Evolutionary conservation across 2,329 filamentous ascomycete species (phyloP), one percentile per base, ranked within the genome.

Genomic region (Tolypocladium tropicale): DNA sequence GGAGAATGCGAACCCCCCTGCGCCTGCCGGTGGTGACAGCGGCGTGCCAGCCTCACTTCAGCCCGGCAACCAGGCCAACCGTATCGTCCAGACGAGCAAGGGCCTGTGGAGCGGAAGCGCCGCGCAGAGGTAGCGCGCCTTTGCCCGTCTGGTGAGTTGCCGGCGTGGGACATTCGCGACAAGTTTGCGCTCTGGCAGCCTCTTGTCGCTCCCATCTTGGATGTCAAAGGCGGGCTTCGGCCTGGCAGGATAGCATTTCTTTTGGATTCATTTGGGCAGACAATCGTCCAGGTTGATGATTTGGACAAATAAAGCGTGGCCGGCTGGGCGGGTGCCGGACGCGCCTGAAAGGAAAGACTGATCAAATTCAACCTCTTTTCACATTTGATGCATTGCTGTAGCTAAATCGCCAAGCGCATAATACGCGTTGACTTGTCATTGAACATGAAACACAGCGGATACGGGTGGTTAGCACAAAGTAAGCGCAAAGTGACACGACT

Each of bases 71-170:
- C 71, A 75, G 60, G 77, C 72, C 52, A 83, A 83, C 68, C 77
- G 76, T 61, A 75, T 85, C 16, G 71, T 83, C n/a, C 81, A 86
- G 69, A 84, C 82, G 32, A 83, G 79, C 37, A 84, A 82, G 62
- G 83, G 83, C 2, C 68, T 87, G 56, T 87, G 84, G 84, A 80
- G 70, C 49, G 70, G 67, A 9, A 61, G 67, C 18, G 58, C 66
- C 23, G 55, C 64, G 53, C 64, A 64, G 53, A 63, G 67, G 54
- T 69, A 62, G 59, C 32, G 25, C 32, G 39, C 21, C 34, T 16
- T 33, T 30, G 49, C 34, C 30, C 18, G 18, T 1, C n/a, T 16
- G 28, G 21, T 3, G 18, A 21, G 18, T 21, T 16, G 46, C 25
- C 4, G 7, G 28, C 28, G 6, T 21, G 10, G 46, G 28, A n/a